A percentile compares a stretch with the other conserved stretches of the same genome.
phyloP scores from a whole-genome alignment of 2,329 filamentous ascomycete genomes.

The Penicillium sp. region DNA sequence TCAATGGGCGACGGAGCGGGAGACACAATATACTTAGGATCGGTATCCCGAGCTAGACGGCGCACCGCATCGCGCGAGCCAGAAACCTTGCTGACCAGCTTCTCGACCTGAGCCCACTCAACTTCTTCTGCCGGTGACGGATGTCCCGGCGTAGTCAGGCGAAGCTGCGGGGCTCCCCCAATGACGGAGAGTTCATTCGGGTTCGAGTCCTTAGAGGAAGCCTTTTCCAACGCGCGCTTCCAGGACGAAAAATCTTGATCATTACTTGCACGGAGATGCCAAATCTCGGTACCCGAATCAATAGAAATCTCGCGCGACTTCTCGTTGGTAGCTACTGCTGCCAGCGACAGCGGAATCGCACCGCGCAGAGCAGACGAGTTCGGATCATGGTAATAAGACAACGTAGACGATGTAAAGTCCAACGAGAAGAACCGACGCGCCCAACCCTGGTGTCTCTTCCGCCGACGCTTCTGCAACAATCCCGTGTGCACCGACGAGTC shows the following conservation, averaged over 20 bases:
- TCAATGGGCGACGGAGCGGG: conserved; percentile 28
- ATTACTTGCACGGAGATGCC: conserved; percentile 87
- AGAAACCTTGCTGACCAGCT: conserved; percentile 82
- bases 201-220: conserved; percentile 67
- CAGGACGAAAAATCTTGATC: conserved; percentile 85
- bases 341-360: conserved; percentile 88
- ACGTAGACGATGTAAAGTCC: conserved; percentile 89
- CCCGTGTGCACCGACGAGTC: conserved; percentile 73
- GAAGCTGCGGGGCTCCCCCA: conserved; percentile 32
- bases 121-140: conserved; percentile 66
- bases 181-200: conserved; percentile 34
- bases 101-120: conserved; percentile 87
- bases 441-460: conserved; percentile 93
- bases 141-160: conserved; percentile 41
- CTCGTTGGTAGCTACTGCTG: conserved; percentile 88
- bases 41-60: conserved; percentile 83
- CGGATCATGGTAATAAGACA: conserved; percentile 95
- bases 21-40: conserved; percentile 61
- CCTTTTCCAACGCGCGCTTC: conserved; percentile 83
- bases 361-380: conserved; percentile 91
- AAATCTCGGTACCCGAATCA: conserved; percentile 94
- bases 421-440: conserved; percentile 94
- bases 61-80: conserved; percentile 88
- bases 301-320: conserved; percentile 90
- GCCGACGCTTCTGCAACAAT: conserved; percentile 82